A percentile compares a stretch with the other conserved stretches of the same genome.
phyloP scores from a whole-genome alignment of 2,329 filamentous ascomycete genomes.

The Talaromyces sp. region DNA sequence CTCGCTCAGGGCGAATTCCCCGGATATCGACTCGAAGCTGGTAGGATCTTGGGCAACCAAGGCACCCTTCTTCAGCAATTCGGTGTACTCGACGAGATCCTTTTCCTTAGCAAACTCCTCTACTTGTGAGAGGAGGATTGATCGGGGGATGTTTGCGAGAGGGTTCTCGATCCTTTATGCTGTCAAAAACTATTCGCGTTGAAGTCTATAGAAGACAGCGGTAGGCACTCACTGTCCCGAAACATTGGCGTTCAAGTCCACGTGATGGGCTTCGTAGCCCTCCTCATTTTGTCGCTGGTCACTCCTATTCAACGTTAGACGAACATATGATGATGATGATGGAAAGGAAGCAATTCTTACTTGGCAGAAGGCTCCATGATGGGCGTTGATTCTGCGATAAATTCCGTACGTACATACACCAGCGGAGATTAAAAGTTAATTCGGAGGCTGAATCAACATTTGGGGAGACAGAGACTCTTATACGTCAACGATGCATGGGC shows the following conservation, averaged over 20 bases:
- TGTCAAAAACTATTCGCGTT: not conserved
- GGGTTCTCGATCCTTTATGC: constrained; percentile 46
- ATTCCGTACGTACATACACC: not conserved
- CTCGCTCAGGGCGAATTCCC: constrained; percentile 27
- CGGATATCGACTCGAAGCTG: constrained; percentile 36
- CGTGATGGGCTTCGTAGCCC: not conserved
- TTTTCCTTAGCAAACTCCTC: constrained; percentile 39
- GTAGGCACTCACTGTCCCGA: not conserved
- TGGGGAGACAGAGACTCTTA: not conserved
- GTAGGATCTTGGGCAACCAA: constrained; percentile 50
- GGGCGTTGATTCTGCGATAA: not conserved
- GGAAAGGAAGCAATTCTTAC: not conserved
- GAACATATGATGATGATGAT: not conserved
- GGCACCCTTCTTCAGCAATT: constrained; percentile 48
- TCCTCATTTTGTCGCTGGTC: not conserved
- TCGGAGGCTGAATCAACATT: not conserved
- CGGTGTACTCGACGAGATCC: constrained; percentile 41
- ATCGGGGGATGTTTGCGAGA: constrained; percentile 42
- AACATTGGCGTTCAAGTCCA: not conserved
- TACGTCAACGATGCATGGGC: not conserved
- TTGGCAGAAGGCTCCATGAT: not conserved
- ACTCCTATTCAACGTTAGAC: not conserved
- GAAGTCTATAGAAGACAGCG: not conserved
- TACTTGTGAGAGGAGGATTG: constrained; percentile 20
- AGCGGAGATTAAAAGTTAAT: not conserved